Evolutionary conservation across 73 alveolate genomes (phyloP).

Genomic region (Tetrahymena borealis): DNA sequence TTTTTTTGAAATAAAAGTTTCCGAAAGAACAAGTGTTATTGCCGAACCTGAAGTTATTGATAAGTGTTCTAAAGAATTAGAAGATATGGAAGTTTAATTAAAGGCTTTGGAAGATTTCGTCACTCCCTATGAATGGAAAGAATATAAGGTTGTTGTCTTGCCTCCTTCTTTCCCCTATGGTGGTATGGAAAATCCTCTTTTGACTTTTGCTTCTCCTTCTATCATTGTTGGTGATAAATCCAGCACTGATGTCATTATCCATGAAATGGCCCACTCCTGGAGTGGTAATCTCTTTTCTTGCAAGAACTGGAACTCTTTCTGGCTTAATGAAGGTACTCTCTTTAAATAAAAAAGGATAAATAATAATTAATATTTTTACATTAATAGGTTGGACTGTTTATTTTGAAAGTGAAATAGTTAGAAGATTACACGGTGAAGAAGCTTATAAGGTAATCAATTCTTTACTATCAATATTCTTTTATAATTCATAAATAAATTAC

Average conservation of each 20-base stretch:
- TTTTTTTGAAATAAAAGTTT: conserved; percentile 36
- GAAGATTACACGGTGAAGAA: conserved; percentile 19
- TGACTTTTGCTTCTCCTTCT: conserved; percentile 93
- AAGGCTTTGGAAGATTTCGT: conserved; percentile 75
- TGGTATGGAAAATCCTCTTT: conserved; percentile 99
- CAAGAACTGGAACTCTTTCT: conserved; percentile 81
- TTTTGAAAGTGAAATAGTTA: conserved; percentile 20
- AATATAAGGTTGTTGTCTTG: conserved; percentile 77
- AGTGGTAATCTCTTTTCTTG: conserved; percentile 95
- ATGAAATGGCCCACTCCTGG: conserved; percentile 98
- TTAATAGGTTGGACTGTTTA: conserved; percentile 6
- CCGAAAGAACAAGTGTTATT: conserved; percentile 66
- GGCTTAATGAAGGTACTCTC: conserved; percentile 32
- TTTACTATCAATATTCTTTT: no score
- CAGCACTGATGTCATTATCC: conserved; percentile 78
- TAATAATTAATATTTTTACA: not conserved
- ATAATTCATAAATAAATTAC: not conserved
- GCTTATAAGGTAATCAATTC: not conserved
- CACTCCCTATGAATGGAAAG: conserved; percentile 93
- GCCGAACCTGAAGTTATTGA: conserved; percentile 80
- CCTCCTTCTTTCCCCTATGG: conserved; percentile 98
- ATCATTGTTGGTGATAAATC: conserved; percentile 94
- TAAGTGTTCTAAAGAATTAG: conserved; percentile 62
- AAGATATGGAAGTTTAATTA: conserved; percentile 70
- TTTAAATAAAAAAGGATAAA: not conserved